These are phyloP conservation scores for Chlamydomonas applanata DNA, from an alignment of 139 green algal genomes.

Conservation along the genomic window DNA sequence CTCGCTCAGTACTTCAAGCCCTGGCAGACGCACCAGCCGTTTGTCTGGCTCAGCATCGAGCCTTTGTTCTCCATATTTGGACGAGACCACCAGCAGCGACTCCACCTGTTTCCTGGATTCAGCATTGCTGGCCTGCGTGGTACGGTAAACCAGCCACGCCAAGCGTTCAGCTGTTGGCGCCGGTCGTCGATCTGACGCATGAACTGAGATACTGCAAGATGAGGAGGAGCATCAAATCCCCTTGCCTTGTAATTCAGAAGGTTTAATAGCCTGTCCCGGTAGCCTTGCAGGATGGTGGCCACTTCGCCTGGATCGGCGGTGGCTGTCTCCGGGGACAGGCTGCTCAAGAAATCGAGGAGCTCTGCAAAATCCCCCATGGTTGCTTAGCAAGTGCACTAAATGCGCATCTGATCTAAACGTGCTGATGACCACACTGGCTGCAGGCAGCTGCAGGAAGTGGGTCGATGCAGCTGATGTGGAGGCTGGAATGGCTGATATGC, in stretches of 20 bases:
- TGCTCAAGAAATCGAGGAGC: conserved; percentile 7
- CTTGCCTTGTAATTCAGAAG: conserved; percentile 59
- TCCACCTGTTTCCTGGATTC: conserved; percentile 53
- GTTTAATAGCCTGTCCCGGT: conserved; percentile 49
- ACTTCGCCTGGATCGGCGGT: conserved; percentile 35
- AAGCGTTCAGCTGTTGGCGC: no score
- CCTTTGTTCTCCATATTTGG: conserved; percentile 44
- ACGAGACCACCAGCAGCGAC: conserved; percentile 34
- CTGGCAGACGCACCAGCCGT: conserved; percentile 34
- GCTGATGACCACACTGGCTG: no score
- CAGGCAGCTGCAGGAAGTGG: no score
- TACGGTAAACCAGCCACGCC: background rate
- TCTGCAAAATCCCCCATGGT: conserved; percentile 12
- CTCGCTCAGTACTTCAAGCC: no score
- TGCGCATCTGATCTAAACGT: background rate
- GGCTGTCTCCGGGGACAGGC: background rate
- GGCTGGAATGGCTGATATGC: no score
- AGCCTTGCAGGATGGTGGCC: conserved; percentile 35
- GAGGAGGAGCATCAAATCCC: background rate
- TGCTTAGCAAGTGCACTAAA: background rate
- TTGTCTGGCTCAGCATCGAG: conserved; percentile 70
- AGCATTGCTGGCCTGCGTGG: conserved; percentile 46
- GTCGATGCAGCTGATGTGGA: no score
- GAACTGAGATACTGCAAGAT: background rate
- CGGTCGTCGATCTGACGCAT: background rate